Evolutionary conservation across 176 grass and related monocot genomes (phyloP), one percentile per base, ranked within the genome.

Genomic region (Eragrostis nindensis): DNA sequence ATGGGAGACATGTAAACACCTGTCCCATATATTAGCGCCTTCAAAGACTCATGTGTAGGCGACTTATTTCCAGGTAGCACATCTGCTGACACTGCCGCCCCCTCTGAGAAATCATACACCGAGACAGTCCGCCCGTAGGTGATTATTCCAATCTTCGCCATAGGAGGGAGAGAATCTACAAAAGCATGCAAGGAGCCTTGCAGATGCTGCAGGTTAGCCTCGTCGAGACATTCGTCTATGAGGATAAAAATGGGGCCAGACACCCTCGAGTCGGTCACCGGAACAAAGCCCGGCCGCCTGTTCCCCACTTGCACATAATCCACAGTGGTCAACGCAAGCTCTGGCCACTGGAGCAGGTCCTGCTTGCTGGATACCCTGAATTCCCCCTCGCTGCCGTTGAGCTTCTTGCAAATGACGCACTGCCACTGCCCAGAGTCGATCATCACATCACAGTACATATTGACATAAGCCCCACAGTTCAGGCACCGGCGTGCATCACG

Each of bases 131-230:
- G 87, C 6, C 96, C 96, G 70, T 93, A 99, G 41, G 92, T 89
- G 79, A 99, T 93, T 69, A 99, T 89, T 40, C 96, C 96, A 49
- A 99, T 84, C 80, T 93, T 94, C 2, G 50, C 85, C 21, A 90
- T 90, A 64, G 76, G 84, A 82, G 90, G 90, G 52, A 99, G 86
- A 0, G 96, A 95, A 52, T 99, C 93, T 27, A 93, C 90, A 85
- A 99, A 93, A 73, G 96, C 96, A 88, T 99, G 96, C 63, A 99
- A 87, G 80, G 96, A 99, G 49, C 96, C 96, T 83, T 99, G 96
- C 43, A 99, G 93, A 79, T 99, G 96, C 47, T 92, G 92, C 27
- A 99, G 86, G 82, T 99, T 84, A 6, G 88, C 88, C 81, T 99
- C 96, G 50, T 99, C 92, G 5, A 99, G 85, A 69, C 90, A 91